Conservation (phyloP, 192 early-diverging fungal species). For the Kickxella alabastrina region DNA sequence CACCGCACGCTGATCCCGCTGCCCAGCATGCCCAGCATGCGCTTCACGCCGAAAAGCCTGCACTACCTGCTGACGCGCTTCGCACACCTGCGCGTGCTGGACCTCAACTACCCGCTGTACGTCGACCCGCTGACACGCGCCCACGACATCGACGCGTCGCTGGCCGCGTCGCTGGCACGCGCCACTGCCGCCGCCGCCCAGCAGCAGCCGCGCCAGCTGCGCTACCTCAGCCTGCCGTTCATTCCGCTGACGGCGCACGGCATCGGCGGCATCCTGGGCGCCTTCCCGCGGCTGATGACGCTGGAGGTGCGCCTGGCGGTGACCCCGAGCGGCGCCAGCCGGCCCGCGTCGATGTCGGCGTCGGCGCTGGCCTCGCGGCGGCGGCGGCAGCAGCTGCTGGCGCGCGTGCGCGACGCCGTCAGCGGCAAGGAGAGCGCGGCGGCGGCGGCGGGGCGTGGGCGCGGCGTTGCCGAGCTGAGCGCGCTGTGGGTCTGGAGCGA, state of each 20-base stretch:
- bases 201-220: conserved; percentile 38
- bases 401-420: conserved; percentile 30
- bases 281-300: conserved; percentile 36
- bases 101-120: conserved; percentile 51
- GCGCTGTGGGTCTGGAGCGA: conserved; percentile 49
- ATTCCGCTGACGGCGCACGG: conserved; percentile 43
- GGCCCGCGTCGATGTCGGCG: conserved; percentile 7
- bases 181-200: conserved; percentile 13
- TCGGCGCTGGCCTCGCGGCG: conserved; percentile 46
- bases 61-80: conserved; percentile 47
- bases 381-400: conserved; percentile 44
- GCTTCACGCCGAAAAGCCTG: conserved; percentile 50
- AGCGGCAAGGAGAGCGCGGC: background rate
- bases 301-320: conserved; percentile 47
- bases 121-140: conserved; percentile 44
- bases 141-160: conserved; percentile 45
- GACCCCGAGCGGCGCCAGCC: conserved; percentile 1
- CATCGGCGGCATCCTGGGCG: conserved; percentile 34
- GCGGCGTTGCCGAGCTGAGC: conserved; percentile 34
- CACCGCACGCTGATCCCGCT: conserved; percentile 41
- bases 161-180: conserved; percentile 33
- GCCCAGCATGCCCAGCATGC: conserved; percentile 47
- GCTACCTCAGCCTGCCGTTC: conserved; percentile 50
- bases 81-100: conserved; percentile 40
- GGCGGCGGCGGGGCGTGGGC: background rate